Percentiles rank a stretch among this genome's conserved stretches.
Conservation (phyloP, 495 filamentous ascomycete species). For the Articulospora tetracladia region DNA sequence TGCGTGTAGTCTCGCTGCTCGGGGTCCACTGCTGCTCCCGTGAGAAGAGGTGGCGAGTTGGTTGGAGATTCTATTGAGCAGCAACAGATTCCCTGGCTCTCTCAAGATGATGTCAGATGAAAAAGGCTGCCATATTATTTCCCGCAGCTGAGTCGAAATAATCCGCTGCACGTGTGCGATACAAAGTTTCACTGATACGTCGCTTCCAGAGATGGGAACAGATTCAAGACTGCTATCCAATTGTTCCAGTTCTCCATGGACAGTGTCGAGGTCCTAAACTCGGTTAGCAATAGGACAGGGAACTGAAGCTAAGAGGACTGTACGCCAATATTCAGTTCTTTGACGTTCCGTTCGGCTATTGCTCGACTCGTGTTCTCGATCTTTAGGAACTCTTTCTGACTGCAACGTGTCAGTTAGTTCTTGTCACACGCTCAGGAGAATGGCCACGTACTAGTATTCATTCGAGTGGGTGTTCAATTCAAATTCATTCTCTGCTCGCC, state of each 20-base stretch:
- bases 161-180: slow-evolving; percentile 6
- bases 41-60: background rate
- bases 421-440: background rate
- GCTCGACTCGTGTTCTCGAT: background rate
- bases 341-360: background rate
- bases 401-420: background rate
- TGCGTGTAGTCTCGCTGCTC: slow-evolving; percentile 3
- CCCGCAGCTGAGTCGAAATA: background rate
- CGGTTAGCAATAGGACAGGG: background rate
- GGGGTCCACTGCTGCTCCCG: background rate
- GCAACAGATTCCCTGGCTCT: background rate
- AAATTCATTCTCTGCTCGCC: slow-evolving; percentile 8
- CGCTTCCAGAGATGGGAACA: slow-evolving; percentile 6
- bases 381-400: slow-evolving; percentile 2
- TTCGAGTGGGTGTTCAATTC: background rate
- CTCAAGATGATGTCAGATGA: slow-evolving; percentile 3
- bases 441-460: slow-evolving; percentile 5
- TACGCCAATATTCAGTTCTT: slow-evolving; percentile 6
- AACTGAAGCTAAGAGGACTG: background rate
- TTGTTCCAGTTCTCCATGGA: slow-evolving; percentile 4
- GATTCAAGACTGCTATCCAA: background rate
- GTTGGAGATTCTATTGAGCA: slow-evolving; percentile 1
- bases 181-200: slow-evolving; percentile 5
- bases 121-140: slow-evolving; percentile 10
- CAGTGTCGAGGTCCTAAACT: slow-evolving; percentile 2